A percentile compares a stretch with the other conserved stretches of the same genome.
Conservation (phyloP, 805 yeast species). For the Millerozyma acaciae region DNA sequence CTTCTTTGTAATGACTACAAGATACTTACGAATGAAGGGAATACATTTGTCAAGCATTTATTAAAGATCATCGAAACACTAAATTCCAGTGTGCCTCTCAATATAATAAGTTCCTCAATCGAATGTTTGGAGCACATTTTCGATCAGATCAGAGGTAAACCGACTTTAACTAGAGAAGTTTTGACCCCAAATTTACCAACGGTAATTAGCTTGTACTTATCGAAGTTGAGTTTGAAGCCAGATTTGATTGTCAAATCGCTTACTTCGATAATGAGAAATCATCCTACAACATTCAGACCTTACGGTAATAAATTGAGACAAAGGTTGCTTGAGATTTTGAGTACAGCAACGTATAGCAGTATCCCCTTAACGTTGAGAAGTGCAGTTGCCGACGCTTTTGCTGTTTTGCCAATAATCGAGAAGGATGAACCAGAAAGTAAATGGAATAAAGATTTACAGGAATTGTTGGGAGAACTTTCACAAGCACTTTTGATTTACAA, state of each 20-base stretch:
- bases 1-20: constrained; percentile 39
- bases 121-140: constrained; percentile 41
- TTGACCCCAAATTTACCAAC: constrained; percentile 74
- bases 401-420: constrained; percentile 53
- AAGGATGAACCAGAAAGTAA: constrained; percentile 45
- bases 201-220: constrained; percentile 53
- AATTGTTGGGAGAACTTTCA: constrained; percentile 49
- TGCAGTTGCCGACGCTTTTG: constrained; percentile 48
- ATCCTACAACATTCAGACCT: constrained; percentile 81
- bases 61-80: constrained; percentile 39
- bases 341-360: constrained; percentile 32
- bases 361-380: constrained; percentile 38
- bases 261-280: constrained; percentile 43
- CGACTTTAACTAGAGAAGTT: constrained; percentile 77
- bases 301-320: constrained; percentile 59
- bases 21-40: constrained; percentile 40
- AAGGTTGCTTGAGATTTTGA: constrained; percentile 33
- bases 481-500: constrained; percentile 55
- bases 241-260: constrained; percentile 32
- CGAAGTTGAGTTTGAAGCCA: constrained; percentile 27
- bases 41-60: constrained; percentile 34
- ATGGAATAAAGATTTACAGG: constrained; percentile 45
- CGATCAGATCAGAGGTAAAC: constrained; percentile 65
- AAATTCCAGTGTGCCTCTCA: constrained; percentile 29
- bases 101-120: constrained; percentile 32